Percentiles rank a stretch among this genome's conserved stretches.
Conservation (phyloP, 2,329 filamentous ascomycete species). For the Purpureocillium takamizusanense region DNA sequence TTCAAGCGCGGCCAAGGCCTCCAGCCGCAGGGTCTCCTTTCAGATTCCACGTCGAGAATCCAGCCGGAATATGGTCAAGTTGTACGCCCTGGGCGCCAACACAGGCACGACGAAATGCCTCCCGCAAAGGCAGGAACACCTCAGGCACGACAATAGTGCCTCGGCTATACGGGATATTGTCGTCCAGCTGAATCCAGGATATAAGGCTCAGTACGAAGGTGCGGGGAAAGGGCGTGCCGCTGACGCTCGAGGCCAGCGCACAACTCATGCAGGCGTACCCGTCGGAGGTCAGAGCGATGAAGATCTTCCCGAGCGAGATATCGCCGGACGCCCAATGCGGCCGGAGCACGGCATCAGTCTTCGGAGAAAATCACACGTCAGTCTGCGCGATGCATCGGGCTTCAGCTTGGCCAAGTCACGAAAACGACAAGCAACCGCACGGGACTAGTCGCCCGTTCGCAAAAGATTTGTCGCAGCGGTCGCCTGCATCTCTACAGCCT, state of each 20-base stretch:
- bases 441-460: constrained; percentile 59
- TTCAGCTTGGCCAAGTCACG: constrained; percentile 47
- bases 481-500: constrained; percentile 63
- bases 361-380: constrained; percentile 43
- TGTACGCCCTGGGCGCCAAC: neutral
- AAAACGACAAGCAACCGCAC: constrained; percentile 56
- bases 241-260: neutral
- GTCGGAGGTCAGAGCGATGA: constrained; percentile 11
- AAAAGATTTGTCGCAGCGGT: constrained; percentile 62
- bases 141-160: neutral
- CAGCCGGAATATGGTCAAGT: constrained; percentile 5
- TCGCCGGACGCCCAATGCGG: constrained; percentile 14
- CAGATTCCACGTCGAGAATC: constrained; percentile 7
- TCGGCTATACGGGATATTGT: neutral
- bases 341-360: constrained; percentile 32
- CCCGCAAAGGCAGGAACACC: neutral
- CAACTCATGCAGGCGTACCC: neutral
- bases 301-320: constrained; percentile 14
- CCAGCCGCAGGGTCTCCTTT: constrained; percentile 1
- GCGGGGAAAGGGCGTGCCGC: neutral
- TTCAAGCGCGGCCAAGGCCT: no score
- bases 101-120: no score
- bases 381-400: constrained; percentile 36
- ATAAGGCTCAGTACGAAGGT: constrained; percentile 3
- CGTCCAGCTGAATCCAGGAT: constrained; percentile 3